These are phyloP conservation scores for Cyberlindnera amylophila DNA, from an alignment of 805 yeast genomes.

Conservation along the genomic window DNA sequence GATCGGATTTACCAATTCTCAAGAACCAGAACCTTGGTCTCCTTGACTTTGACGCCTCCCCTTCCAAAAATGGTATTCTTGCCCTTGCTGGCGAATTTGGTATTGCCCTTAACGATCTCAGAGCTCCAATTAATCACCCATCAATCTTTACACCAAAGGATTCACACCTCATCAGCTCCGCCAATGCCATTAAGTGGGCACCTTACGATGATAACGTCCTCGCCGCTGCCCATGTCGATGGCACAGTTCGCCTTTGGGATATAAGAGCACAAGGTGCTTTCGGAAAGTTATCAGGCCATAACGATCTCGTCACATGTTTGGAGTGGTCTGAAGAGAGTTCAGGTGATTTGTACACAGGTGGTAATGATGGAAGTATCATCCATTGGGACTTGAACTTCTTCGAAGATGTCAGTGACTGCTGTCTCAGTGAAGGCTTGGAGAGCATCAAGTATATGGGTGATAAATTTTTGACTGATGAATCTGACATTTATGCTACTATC, in stretches of 20 bases:
- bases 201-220: conserved; percentile 54
- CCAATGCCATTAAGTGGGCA: conserved; percentile 59
- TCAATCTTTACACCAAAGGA: conserved; percentile 43
- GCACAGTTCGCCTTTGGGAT: conserved; percentile 69
- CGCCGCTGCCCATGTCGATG: conserved; percentile 60
- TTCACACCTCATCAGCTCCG: conserved; percentile 23
- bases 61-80: conserved; percentile 45
- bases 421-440: conserved; percentile 43
- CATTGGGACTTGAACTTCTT: conserved; percentile 56
- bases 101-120: conserved; percentile 66
- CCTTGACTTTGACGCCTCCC: conserved; percentile 45
- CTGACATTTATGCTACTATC: conserved; percentile 30
- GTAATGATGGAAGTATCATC: conserved; percentile 59
- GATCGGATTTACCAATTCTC: conserved; percentile 55
- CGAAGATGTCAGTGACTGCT: conserved; percentile 36
- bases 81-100: conserved; percentile 73
- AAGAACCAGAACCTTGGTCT: conserved; percentile 51
- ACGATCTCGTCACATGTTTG: conserved; percentile 48
- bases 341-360: conserved; percentile 55
- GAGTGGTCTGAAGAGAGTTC: conserved; percentile 55
- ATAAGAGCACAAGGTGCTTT: conserved; percentile 54
- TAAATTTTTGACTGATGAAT: conserved; percentile 25
- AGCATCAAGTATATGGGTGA: conserved; percentile 33
- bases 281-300: conserved; percentile 52
- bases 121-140: conserved; percentile 35